Base-by-base conservation (phyloP, 1,284 basidiomycete species). In the Austroboletus novae-zelandiae region DNA sequence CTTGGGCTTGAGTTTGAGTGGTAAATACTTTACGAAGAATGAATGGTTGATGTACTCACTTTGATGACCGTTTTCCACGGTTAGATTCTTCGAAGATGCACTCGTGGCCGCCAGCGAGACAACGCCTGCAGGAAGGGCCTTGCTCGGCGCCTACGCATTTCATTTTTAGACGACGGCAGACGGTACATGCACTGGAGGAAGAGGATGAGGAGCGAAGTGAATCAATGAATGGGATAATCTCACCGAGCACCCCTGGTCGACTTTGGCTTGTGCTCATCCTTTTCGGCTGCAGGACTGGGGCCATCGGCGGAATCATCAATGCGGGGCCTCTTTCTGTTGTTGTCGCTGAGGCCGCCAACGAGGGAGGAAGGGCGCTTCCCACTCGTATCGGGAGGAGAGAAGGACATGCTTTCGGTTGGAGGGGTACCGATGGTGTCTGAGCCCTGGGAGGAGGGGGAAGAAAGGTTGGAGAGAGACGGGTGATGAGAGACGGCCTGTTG, bases 101-200 rank as follows among this genome's bases (percentile, higher is more conserved):
- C 57, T 94, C 90, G 63, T 94, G 92, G 48, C 86, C 86, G 10
- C 91, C 89, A 0, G 85, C 72, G 54, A 80, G 76, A 65, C 87
- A 90, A 25, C 89, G 84, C 64, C 94, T 94, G 73, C 94, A 98
- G 1, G 94, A 93, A 0, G 91, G 91, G 0, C 92, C 94, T 32
- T 94, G 79, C 63, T 97, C 94, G 2, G 92, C 91, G 34, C 90
- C 94, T 17, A 97, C 92, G 60, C 96, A 99, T 59, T 96, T 91
- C 96, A 99, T 99, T 76, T 99, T 99, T 56, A 98, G 84, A 43
- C 94, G 87, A 31, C 96, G 85, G 69, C 96, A 98, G 30, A 95
- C 92, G 0, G 91, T 94, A 60, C 94, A 97, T 0, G 94, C 94
- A 47, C 92, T 93, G 58, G 29, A 45, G 40, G 54, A 41, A 51